Percentiles rank a stretch among this genome's conserved stretches.
Evolutionary conservation across 345 rosid genomes (phyloP).

Genomic region (Aegle marmelos): DNA sequence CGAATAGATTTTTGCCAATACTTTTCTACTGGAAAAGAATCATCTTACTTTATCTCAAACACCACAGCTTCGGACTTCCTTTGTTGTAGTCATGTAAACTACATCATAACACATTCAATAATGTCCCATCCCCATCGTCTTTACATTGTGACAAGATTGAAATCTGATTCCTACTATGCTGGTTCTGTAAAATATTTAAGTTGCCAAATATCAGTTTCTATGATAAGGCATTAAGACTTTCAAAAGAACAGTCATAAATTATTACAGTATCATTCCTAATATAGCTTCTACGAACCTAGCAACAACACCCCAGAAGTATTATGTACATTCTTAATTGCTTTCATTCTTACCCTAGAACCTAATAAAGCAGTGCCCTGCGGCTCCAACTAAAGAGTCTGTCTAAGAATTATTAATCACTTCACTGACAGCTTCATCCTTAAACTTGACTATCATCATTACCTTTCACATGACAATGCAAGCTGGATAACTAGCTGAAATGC

Average conservation of each 20-base stretch:
- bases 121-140: not conserved
- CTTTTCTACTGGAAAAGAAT: not conserved
- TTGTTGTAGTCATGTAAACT: not conserved
- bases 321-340: not conserved
- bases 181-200: not conserved
- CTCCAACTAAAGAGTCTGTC: not conserved
- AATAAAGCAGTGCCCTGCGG: not conserved
- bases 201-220: not conserved
- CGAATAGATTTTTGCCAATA: not conserved
- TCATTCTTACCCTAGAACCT: not conserved
- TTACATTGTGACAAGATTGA: not conserved
- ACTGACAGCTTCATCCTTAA: not conserved
- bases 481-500: not conserved
- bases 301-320: not conserved
- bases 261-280: not conserved
- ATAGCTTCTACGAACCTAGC: not conserved
- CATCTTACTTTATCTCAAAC: not conserved
- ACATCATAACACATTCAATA: not conserved
- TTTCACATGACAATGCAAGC: not conserved
- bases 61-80: not conserved
- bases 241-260: not conserved
- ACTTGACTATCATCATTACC: not conserved
- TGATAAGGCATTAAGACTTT: not conserved
- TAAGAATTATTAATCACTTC: not conserved
- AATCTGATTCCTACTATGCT: not conserved